These are phyloP conservation scores for Lepidium sativum DNA, from an alignment of 345 rosid species.

Conservation along the genomic window DNA sequence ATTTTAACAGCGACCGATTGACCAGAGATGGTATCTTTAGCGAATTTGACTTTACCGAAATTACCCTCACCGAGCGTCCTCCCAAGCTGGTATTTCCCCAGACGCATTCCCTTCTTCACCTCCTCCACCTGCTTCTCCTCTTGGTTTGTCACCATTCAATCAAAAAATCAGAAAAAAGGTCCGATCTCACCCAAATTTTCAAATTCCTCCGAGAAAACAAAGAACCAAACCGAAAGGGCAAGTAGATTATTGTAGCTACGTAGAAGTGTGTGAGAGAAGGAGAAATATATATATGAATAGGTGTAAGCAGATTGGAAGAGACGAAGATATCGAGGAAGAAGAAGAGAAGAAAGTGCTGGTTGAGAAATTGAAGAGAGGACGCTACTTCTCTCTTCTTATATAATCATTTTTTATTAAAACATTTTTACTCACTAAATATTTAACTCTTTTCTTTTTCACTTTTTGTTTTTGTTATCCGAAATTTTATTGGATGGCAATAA, in stretches of 20 bases:
- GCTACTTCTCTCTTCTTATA: constrained; percentile 25
- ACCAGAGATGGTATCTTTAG: constrained; percentile 53
- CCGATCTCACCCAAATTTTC: background rate
- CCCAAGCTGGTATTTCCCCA: constrained; percentile 87
- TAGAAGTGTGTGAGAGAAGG: background rate
- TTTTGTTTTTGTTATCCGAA: no score
- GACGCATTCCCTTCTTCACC: constrained; percentile 49
- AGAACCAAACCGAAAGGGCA: background rate
- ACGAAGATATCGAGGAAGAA: constrained; percentile 16
- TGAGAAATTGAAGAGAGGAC: constrained; percentile 21
- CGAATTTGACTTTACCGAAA: constrained; percentile 85
- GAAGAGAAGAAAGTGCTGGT: constrained; percentile 3
- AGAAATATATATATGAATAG: background rate
- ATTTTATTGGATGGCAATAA: no score
- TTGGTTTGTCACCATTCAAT: constrained; percentile 28
- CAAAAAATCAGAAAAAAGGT: background rate
- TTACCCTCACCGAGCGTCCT: constrained; percentile 90
- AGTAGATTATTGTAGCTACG: background rate
- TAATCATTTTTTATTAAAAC: background rate
- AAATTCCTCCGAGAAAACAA: background rate
- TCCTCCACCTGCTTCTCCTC: constrained; percentile 6
- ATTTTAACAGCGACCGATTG: constrained; percentile 70
- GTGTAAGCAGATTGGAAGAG: constrained; percentile 10
- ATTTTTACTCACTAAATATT: no score
- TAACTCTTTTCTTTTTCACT: no score